Base-by-base conservation (phyloP, 2,329 filamentous ascomycete genomes). In the Neopestalotiopsis sp. region DNA sequence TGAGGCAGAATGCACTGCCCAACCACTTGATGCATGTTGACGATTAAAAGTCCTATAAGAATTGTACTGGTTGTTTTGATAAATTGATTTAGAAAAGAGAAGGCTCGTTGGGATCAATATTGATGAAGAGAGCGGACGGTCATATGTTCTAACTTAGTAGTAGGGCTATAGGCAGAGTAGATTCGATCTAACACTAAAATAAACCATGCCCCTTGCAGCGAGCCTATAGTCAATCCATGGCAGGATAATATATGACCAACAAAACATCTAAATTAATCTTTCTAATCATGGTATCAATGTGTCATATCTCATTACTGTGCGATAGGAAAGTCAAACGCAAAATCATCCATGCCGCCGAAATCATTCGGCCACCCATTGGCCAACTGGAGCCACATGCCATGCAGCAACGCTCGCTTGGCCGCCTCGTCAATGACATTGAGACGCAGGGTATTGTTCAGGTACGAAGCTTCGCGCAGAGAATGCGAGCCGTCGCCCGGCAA, bases 281-380 rank as follows among this genome's bases (percentile, higher is more conserved):
- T 20, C 17, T 53, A 20, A 53, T n/a, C 34, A 38, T 38, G 34
- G 34, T 38, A 38, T 38, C 34, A 38, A 7, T 38, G 34, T 38
- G 6, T 38, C 34, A 38, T 38, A 10, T 53, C 45, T 53, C 59
- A n/a, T 62, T 13, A 62, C 32, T 62, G 59, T 24, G 65, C 65
- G n/a, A 67, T 38, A 1, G 65, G 65, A 49, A 67, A 67, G 1
- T 67, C 65, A 42, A 67, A 56, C 2, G 30, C 14, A 17, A 67
- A 67, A 9, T 67, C 65, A 24, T 67, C 65, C 65, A 67, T 67
- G 14, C 65, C 65, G 0, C 65, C 56, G 6, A 67, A 67, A n/a
- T 67, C 65, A 40, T 67, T 67, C n/a, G 65, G 65, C 65, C 65
- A 67, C 6, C 65, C 65, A 67, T 61, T 67, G n/a, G 65, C 65